Base-by-base conservation (phyloP, 2,329 filamentous ascomycete genomes). In the Monascus ruber region DNA sequence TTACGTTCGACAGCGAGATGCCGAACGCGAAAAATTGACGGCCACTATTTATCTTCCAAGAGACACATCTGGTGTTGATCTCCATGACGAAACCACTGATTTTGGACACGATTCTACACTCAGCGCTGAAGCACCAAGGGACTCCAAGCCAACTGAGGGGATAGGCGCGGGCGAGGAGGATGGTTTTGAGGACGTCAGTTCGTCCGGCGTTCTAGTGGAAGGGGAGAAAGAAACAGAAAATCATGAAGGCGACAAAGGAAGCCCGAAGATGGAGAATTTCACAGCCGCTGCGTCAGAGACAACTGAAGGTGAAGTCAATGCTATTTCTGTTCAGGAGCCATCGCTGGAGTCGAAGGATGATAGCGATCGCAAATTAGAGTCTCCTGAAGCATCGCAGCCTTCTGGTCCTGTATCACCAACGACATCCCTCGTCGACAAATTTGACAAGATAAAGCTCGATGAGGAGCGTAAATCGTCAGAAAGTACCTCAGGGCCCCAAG, bases 91-190 rank as follows among this genome's bases (percentile, higher is more conserved):
- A 34, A 64, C 62, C 7, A 60, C 56, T 17, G 62, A 63, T 37
- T 67, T 67, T 36, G 58, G 59, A 29, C 64, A 66, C 42, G 63
- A 55, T 17, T 64, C 64, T n/a, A 51, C 56, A 8, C 56, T 68
- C 28, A 64, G 53, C 5, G 62, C 62, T 29, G 61, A 62, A 3
- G 75, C 76, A 3, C 69, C 74, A 1, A 84, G 87, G 47, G 77
- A 79, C 41, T 72, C 77, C 37, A 83, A 83, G 38, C 74, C 72
- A 35, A 69, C 88, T 1, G 85, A 89, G 49, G 77, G 89, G 9
- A 83, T 82, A 38, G 93, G 91, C 52, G 79, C 77, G 10, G 81
- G 83, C 8, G 86, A 94, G 48, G 85, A 91, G 47, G 91, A 96
- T 56, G 85, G 85, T 1, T 96, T 95, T 54, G 91, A 98, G 59